Base-by-base conservation (phyloP, 2,329 filamentous ascomycete genomes). In the Diaporthe citriasiana region DNA sequence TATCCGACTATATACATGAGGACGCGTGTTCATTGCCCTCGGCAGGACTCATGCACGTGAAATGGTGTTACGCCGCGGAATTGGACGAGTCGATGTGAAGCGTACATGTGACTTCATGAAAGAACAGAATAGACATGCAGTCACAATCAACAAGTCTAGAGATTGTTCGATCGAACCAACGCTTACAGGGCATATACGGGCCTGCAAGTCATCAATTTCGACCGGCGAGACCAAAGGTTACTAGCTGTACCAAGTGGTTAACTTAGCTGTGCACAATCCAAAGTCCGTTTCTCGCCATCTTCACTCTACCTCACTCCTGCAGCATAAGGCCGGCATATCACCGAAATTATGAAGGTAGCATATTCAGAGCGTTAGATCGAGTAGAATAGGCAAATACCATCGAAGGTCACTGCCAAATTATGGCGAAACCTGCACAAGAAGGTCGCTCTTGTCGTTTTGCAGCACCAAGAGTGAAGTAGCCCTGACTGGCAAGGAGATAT, bases 401-500 rank as follows among this genome's bases (percentile, higher is more conserved):
- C 47, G 1, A 22, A n/a, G 22, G 15, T 7, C 27, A 22, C 8
- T 40, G 47, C 45, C 5, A 68, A 53, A 53, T 47, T 13, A 13
- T 68, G 63, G 63, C 63, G 63, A 68, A 68, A 68, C 63, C 47
- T 53, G 7, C n/a, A 68, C 47, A 53, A 17, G 8, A 40, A 12
- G n/a, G 12, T 25, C 63, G 12, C 47, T 68, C 63, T 50, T 68
- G 47, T 68, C 47, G 33, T 68, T 68, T 53, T 68, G 63, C 42
- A 71, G 33, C 33, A 71, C 70, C 38, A 71, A 27, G n/a, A 71
- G 70, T 13, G 70, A 71, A 17, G 70, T 71, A 17, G 70, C 56
- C 9, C 56, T 63, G 56, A 71, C 55, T 10, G 70, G 56, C n/a
- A 71, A 42, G 22, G 40, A 60, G 17, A 71, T 35, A 30, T 25